A percentile compares a stretch with the other conserved stretches of the same genome.
phyloP scores from a whole-genome alignment of 495 filamentous ascomycete species.

The Mycothermus thermophilus region DNA sequence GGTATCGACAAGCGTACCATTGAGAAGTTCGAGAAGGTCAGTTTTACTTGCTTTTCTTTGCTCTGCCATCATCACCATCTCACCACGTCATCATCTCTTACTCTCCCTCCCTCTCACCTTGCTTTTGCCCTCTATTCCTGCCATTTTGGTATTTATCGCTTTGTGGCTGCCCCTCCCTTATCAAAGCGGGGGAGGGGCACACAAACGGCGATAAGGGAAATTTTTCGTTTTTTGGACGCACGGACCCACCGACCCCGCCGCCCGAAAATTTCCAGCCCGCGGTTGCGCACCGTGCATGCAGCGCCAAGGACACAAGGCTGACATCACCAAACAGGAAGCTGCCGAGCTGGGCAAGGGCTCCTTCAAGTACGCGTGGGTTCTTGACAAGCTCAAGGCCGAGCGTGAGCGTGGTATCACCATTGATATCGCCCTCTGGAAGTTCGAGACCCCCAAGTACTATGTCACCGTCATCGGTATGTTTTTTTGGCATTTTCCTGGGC shows the following conservation, averaged over 20 bases:
- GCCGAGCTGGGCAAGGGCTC: constrained; percentile 99
- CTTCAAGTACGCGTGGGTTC: constrained; percentile 99
- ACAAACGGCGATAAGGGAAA: constrained; percentile 11
- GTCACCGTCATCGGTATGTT: constrained; percentile 92
- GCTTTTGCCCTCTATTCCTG: constrained; percentile 2
- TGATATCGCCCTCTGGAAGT: constrained; percentile 99
- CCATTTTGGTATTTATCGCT: constrained; percentile 7
- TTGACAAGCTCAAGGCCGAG: constrained; percentile 99
- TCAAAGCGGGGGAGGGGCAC: constrained; percentile 23
- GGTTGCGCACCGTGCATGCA: background rate
- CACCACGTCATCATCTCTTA: no score
- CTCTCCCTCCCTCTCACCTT: constrained; percentile 2
- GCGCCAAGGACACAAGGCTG: constrained; percentile 10
- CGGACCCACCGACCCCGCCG: constrained; percentile 16
- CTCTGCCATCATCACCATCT: no score
- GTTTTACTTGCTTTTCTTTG: constrained; percentile 15
- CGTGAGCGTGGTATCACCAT: constrained; percentile 99
- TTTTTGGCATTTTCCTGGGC: background rate
- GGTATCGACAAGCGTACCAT: constrained; percentile 99
- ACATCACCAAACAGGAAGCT: constrained; percentile 58
- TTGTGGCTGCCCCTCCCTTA: constrained; percentile 17
- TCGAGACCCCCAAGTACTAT: constrained; percentile 97
- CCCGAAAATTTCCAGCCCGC: background rate
- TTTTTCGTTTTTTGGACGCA: constrained; percentile 17
- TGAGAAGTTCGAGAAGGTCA: constrained; percentile 99